phyloP scores from a whole-genome alignment of 441 rosid genomes.

The Erysimum cheiri region DNA sequence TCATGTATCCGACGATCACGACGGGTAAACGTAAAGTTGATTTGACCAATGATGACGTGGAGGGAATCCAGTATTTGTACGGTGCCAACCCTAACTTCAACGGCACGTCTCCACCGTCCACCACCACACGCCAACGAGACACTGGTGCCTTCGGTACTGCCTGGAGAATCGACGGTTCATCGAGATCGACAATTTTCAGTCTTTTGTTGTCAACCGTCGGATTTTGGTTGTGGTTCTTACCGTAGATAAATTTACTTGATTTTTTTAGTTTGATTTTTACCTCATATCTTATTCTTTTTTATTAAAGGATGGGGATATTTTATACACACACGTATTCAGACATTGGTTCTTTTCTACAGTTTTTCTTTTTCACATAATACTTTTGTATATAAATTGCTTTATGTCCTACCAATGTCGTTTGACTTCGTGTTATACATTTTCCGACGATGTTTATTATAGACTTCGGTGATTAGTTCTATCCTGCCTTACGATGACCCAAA shows the following conservation, averaged over 20 bases:
- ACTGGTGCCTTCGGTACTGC: constrained; percentile 48
- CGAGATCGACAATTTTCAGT: constrained; percentile 27
- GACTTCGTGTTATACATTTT: constrained; percentile 16
- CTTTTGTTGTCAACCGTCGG: constrained; percentile 51
- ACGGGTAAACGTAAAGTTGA: constrained; percentile 65
- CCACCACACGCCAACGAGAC: constrained; percentile 50
- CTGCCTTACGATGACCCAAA: not conserved
- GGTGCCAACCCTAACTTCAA: constrained; percentile 74
- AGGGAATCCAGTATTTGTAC: constrained; percentile 70
- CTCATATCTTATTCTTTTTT: constrained; percentile 23
- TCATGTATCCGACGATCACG: constrained; percentile 79
- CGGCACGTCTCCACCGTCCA: constrained; percentile 51
- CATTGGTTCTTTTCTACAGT: constrained; percentile 18
- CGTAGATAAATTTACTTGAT: constrained; percentile 32
- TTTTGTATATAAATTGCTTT: constrained; percentile 20
- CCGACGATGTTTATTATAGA: not conserved
- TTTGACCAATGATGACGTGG: constrained; percentile 63
- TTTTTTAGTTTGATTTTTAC: constrained; percentile 30
- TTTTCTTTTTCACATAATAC: not conserved
- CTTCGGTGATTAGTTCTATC: not conserved
- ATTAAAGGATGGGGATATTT: constrained; percentile 20
- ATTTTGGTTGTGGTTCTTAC: constrained; percentile 39
- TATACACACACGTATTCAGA: constrained; percentile 5
- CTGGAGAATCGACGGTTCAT: constrained; percentile 22
- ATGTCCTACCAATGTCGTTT: constrained; percentile 10